These are phyloP conservation scores for Xylaria sp. DNA, from an alignment of 2,329 filamentous ascomycete genomes.

Conservation along the genomic window DNA sequence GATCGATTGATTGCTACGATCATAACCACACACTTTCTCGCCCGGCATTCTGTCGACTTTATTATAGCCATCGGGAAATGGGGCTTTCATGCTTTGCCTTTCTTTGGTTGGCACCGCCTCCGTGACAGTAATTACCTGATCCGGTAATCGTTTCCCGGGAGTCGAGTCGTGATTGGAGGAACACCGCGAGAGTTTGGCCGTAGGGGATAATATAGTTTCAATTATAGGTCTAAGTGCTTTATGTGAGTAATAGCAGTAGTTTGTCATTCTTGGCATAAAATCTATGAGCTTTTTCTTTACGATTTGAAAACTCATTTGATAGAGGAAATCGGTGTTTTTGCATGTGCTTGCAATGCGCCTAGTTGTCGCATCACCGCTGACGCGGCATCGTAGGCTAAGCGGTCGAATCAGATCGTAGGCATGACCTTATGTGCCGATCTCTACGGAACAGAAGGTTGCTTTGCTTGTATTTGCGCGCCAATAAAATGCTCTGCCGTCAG, in stretches of 20 bases:
- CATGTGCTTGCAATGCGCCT: too few relatives aligned
- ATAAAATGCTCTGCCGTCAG: neutral
- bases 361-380: neutral
- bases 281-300: neutral
- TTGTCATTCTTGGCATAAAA: neutral
- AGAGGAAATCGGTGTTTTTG: too few relatives aligned
- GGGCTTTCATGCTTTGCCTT: conserved; percentile 6
- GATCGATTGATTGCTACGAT: conserved; percentile 6
- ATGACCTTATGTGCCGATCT: neutral
- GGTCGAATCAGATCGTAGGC: conserved; percentile 18
- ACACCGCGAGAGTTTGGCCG: conserved; percentile 28
- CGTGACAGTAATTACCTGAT: conserved; percentile 28
- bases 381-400: conserved; percentile 15
- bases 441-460: neutral
- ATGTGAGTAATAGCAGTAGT: neutral
- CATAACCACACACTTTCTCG: neutral
- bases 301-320: neutral
- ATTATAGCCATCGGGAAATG: conserved; percentile 14
- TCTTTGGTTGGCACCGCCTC: conserved; percentile 26
- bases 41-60: conserved; percentile 13
- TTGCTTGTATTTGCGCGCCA: conserved; percentile 26
- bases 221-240: neutral
- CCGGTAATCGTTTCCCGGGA: conserved; percentile 11
- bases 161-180: conserved; percentile 33
- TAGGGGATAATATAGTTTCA: neutral